Conservation (phyloP, 1,139 yeast species). For the Ogataea hybrid region DNA sequence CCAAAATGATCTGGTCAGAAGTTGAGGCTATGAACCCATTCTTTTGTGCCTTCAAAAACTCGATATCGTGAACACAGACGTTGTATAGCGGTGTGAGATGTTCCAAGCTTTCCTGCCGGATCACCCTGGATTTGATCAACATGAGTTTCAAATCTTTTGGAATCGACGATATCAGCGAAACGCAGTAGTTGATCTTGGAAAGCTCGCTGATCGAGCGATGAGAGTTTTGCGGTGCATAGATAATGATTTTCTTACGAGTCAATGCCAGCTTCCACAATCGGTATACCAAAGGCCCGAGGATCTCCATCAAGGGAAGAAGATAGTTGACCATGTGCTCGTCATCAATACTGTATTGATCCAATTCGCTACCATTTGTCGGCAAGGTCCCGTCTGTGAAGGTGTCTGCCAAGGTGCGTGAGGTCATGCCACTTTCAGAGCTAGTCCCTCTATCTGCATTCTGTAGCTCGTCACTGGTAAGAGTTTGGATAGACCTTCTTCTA, state of each 20-base stretch:
- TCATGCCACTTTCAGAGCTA: slow-evolving; percentile 11
- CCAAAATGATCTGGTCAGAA: slow-evolving; percentile 66
- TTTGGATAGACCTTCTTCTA: slow-evolving; percentile 21
- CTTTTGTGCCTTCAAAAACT: slow-evolving; percentile 24
- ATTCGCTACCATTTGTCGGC: slow-evolving; percentile 4
- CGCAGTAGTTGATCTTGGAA: slow-evolving; percentile 47
- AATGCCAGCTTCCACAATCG: slow-evolving; percentile 68
- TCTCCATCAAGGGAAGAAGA: slow-evolving; percentile 45
- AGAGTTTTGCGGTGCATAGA: slow-evolving; percentile 37
- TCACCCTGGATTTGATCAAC: slow-evolving; percentile 27
- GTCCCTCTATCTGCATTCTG: slow-evolving; percentile 9
- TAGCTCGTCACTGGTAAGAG: slow-evolving; percentile 16
- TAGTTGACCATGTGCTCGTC: slow-evolving; percentile 50
- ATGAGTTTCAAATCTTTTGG: slow-evolving; percentile 37
- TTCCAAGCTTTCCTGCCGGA: slow-evolving; percentile 29
- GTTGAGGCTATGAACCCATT: slow-evolving; percentile 61
- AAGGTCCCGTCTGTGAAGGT: slow-evolving; percentile 2
- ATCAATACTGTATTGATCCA: not conserved
- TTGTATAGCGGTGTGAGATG: slow-evolving; percentile 56
- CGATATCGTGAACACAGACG: slow-evolving; percentile 61
- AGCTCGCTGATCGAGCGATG: slow-evolving; percentile 35
- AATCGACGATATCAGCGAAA: slow-evolving; percentile 45
- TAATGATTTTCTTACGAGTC: slow-evolving; percentile 56
- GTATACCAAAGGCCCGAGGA: slow-evolving; percentile 72
- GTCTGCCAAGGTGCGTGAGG: slow-evolving; percentile 10